phyloP scores from a whole-genome alignment of 192 early-diverging fungal species.

The Entrophospora sp. region DNA sequence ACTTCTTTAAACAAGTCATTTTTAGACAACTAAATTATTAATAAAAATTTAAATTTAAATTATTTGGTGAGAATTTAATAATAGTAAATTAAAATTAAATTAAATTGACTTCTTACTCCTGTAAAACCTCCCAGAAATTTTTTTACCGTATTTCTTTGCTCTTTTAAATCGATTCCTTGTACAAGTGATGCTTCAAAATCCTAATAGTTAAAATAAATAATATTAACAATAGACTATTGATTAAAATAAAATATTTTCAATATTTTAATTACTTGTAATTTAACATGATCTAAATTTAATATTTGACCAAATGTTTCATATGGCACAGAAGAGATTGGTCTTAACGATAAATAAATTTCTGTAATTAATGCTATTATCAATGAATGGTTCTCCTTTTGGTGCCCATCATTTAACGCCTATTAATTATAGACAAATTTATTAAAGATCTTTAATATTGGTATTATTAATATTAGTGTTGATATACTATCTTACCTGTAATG shows the following conservation, averaged over 20 bases:
- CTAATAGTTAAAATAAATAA: no score
- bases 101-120: background rate
- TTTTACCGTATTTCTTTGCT: background rate
- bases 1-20: no score
- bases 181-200: background rate
- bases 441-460: background rate
- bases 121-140: conserved; percentile 2
- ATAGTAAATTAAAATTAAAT: background rate
- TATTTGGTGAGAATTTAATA: background rate
- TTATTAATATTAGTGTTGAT: background rate
- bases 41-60: background rate
- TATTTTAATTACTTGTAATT: conserved; percentile 8
- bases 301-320: conserved; percentile 11
- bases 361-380: conserved; percentile 13
- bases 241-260: background rate
- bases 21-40: no score
- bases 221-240: background rate
- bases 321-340: background rate
- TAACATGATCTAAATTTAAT: background rate
- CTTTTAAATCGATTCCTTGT: background rate
- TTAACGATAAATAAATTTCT: conserved; percentile 12
- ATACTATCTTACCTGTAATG: background rate
- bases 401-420: conserved; percentile 18
- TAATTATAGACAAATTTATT: background rate
- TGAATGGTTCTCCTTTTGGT: conserved; percentile 16